Evolutionary conservation across 306 rosid genomes (phyloP).

Genomic region (Prunus armeniaca): DNA sequence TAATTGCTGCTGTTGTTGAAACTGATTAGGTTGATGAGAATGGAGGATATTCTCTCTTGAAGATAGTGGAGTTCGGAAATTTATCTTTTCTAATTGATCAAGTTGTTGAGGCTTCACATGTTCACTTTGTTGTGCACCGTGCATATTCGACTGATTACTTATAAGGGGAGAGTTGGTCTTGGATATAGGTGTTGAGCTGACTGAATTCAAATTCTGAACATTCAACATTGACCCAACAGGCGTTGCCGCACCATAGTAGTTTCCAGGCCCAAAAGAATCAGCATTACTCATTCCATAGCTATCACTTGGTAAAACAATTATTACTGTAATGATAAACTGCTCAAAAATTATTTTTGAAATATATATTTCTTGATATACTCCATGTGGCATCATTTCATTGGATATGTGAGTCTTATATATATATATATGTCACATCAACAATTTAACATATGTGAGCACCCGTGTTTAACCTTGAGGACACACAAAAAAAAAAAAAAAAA

Average conservation of each 20-base stretch:
- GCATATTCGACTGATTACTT: constrained; percentile 64
- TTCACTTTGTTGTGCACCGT: constrained; percentile 53
- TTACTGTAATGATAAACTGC: background rate
- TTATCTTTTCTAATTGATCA: constrained; percentile 72
- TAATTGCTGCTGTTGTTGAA: constrained; percentile 55
- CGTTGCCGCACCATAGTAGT: constrained; percentile 52
- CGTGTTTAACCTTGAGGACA: too few species aligned
- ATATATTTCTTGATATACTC: too few species aligned
- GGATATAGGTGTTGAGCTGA: constrained; percentile 54
- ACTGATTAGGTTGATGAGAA: constrained; percentile 69
- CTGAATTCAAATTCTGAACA: constrained; percentile 60
- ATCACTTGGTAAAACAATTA: constrained; percentile 64
- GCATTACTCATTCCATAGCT: constrained; percentile 60
- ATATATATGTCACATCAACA: too few species aligned
- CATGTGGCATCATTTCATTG: too few species aligned
- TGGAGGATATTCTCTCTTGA: constrained; percentile 55
- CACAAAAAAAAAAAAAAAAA: too few species aligned
- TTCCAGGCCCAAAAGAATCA: constrained; percentile 71
- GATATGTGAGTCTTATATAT: too few species aligned
- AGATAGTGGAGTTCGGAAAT: constrained; percentile 59
- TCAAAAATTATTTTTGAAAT: background rate
- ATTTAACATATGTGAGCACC: too few species aligned
- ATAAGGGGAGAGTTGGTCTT: constrained; percentile 50
- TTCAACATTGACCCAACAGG: constrained; percentile 57
- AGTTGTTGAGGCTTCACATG: constrained; percentile 57